phyloP scores from a whole-genome alignment of 2,329 filamentous ascomycete species.

The Beauveria caledonica region DNA sequence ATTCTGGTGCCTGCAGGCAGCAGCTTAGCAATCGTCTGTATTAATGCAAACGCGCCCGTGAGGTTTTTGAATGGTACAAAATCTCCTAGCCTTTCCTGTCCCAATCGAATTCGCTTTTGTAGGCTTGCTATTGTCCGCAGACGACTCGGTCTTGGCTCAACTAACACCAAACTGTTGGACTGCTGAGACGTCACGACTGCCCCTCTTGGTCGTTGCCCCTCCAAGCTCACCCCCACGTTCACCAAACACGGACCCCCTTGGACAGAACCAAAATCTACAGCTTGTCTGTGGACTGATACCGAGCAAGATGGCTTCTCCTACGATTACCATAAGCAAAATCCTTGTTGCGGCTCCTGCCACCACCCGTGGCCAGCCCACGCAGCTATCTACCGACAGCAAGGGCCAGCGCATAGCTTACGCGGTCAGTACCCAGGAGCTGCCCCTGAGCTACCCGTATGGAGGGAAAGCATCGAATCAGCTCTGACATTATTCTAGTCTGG shows the following conservation, averaged over 20 bases:
- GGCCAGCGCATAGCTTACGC: constrained; percentile 91
- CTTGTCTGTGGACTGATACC: not conserved
- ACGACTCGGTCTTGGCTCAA: not conserved
- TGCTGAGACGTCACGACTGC: constrained; percentile 4
- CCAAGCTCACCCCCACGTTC: constrained; percentile 4
- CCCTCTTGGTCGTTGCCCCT: constrained; percentile 8
- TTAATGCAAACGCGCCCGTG: not conserved
- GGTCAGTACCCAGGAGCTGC: constrained; percentile 43
- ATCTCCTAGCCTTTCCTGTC: no score
- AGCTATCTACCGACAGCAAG: constrained; percentile 79
- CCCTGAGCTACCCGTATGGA: not conserved
- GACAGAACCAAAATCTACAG: not conserved
- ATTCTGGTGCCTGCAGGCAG: not conserved
- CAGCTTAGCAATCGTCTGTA: not conserved
- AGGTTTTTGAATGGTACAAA: no score
- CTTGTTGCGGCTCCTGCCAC: constrained; percentile 82
- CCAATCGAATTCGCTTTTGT: not conserved
- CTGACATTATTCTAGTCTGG: constrained; percentile 55
- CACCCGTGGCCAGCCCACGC: constrained; percentile 76
- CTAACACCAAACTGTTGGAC: not conserved
- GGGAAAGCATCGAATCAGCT: not conserved
- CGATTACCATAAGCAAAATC: constrained; percentile 57
- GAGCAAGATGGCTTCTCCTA: constrained; percentile 28
- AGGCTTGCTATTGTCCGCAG: not conserved
- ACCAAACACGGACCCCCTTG: not conserved